Conservation (phyloP, 495 filamentous ascomycete species). For the Apodospora peruviana region DNA sequence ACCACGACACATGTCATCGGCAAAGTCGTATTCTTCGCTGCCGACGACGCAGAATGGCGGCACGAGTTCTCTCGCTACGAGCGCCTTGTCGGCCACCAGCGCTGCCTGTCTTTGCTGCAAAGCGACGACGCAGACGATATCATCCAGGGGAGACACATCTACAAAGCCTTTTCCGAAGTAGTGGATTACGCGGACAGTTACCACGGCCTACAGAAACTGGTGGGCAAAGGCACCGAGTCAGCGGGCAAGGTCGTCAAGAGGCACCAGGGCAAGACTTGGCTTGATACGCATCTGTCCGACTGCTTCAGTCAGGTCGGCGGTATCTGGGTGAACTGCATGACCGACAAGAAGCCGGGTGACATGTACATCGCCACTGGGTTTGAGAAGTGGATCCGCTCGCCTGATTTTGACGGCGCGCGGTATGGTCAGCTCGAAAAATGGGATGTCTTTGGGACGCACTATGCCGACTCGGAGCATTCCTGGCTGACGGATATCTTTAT, state of each 20-base stretch:
- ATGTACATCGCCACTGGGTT: constrained; percentile 46
- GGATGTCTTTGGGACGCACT: constrained; percentile 41
- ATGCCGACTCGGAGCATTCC: constrained; percentile 23
- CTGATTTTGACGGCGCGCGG: constrained; percentile 17
- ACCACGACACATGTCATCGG: constrained; percentile 13
- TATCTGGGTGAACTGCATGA: constrained; percentile 43
- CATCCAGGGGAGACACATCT: constrained; percentile 24
- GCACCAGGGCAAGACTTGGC: constrained; percentile 36
- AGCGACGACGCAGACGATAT: constrained; percentile 39
- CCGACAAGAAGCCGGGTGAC: constrained; percentile 28
- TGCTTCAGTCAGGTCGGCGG: constrained; percentile 32
- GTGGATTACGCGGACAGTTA: constrained; percentile 22
- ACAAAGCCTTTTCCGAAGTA: constrained; percentile 13
- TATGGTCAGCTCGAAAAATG: constrained; percentile 20
- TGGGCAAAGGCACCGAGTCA: constrained; percentile 16
- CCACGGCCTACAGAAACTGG: constrained; percentile 34
- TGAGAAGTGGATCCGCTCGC: constrained; percentile 44
- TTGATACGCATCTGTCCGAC: constrained; percentile 29
- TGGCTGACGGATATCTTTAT: constrained; percentile 49
- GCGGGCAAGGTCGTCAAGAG: not conserved
- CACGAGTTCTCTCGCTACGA: constrained; percentile 39
- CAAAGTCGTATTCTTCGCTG: constrained; percentile 23
- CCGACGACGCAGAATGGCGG: constrained; percentile 18
- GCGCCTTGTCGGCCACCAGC: constrained; percentile 34
- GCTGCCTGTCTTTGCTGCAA: constrained; percentile 35